These are phyloP conservation scores for Neurospora pannonica DNA, from an alignment of 495 filamentous ascomycete genomes.

Conservation along the genomic window DNA sequence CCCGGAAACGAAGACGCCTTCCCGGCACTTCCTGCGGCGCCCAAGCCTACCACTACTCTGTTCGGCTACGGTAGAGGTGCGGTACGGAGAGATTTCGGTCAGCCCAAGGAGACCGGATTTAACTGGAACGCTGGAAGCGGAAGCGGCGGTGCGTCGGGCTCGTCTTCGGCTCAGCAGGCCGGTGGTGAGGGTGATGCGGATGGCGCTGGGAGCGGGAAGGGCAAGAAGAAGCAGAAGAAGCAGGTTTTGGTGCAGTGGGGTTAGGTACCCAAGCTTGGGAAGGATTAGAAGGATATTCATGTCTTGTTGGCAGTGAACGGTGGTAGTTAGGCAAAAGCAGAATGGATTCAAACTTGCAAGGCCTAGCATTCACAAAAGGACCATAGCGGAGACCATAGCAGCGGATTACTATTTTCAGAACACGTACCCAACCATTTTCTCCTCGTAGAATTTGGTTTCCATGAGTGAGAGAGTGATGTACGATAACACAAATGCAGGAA, in stretches of 20 bases:
- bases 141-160: constrained; percentile 9
- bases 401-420: no score
- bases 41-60: constrained; percentile 69
- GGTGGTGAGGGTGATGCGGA: constrained; percentile 11
- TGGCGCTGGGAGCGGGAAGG: constrained; percentile 28
- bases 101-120: constrained; percentile 28
- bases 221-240: constrained; percentile 74
- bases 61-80: constrained; percentile 67
- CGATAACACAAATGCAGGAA: not conserved
- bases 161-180: not conserved
- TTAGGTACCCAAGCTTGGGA: no score
- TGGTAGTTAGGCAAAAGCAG: no score
- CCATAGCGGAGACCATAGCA: no score
- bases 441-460: no score
- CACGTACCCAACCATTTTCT: no score
- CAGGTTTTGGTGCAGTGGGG: constrained; percentile 60
- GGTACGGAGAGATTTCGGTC: constrained; percentile 56
- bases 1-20: constrained; percentile 50
- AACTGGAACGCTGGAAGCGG: constrained; percentile 17
- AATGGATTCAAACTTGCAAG: no score
- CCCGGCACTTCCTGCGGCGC: constrained; percentile 68
- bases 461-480: not conserved
- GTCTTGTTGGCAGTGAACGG: no score
- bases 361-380: no score
- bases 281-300: no score